Evolutionary conservation across 371 early-diverging fungal genomes (phyloP).

Genomic region (Mortierella sp.): DNA sequence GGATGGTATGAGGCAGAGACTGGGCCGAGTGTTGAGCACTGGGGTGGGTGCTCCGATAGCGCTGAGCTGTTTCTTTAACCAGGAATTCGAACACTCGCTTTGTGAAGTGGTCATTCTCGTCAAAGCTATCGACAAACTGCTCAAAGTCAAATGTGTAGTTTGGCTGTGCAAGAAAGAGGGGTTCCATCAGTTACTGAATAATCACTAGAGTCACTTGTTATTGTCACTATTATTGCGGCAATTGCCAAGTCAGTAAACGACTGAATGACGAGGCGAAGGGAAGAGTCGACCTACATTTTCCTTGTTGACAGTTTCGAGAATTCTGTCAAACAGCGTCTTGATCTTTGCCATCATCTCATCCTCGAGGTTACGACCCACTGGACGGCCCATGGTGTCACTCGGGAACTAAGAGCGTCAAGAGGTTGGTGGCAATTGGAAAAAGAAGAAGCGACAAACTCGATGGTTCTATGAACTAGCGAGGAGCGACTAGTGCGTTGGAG

Average conservation of each 20-base stretch:
- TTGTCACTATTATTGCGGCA: no score
- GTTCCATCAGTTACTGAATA: no score
- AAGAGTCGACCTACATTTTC: slow-evolving; percentile 34
- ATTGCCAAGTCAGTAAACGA: no score
- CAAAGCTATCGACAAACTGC: slow-evolving; percentile 50
- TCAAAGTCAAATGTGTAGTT: slow-evolving; percentile 44
- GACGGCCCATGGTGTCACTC: slow-evolving; percentile 36
- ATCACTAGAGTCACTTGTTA: no score
- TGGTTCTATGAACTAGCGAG: no score
- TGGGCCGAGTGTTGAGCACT: slow-evolving; percentile 9
- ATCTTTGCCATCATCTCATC: slow-evolving; percentile 52
- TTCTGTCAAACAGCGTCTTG: slow-evolving; percentile 40
- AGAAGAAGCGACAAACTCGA: neutral
- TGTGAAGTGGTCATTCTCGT: slow-evolving; percentile 46
- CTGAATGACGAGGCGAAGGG: no score
- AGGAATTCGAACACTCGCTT: slow-evolving; percentile 45
- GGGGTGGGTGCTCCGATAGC: slow-evolving; percentile 32
- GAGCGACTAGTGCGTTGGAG: no score
- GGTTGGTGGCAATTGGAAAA: no score
- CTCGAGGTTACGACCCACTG: slow-evolving; percentile 49
- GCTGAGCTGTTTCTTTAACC: slow-evolving; percentile 45
- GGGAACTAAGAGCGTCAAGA: neutral
- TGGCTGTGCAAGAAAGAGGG: slow-evolving; percentile 27
- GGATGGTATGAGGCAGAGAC: slow-evolving; percentile 26
- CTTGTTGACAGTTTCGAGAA: slow-evolving; percentile 47